Evolutionary conservation across 2,329 filamentous ascomycete species (phyloP), one percentile per base, ranked within the genome.

Genomic region (Diaporthe aspalathi): DNA sequence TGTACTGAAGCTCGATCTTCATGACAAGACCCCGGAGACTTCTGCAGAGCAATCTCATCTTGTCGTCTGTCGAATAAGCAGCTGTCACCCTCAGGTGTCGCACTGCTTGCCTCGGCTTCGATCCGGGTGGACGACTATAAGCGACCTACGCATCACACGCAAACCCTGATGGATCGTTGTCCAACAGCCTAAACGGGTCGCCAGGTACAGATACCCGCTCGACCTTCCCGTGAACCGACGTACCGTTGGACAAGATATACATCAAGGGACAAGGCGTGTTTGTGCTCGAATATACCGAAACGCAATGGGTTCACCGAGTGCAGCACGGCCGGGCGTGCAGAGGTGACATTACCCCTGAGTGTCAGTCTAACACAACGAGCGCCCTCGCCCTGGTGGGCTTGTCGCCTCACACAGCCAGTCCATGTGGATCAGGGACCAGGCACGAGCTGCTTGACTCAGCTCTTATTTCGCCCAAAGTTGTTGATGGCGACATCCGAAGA

Each of bases 341-440:
- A 56, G 4, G 38, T 29, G 38, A 20, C 38, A 56, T 45, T 43
- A 35, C 60, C 60, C 38, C 40, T 70, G 57, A 47, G 38, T 54
- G 27, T 47, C 43, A 54, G 40, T 9, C 11, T 47, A 24, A 40
- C 40, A 43, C 38, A 24, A 50, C 49, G 22, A 66, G 11, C 7
- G 35, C 35, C 2, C 35, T 5, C 35, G 50, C 50, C 22, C 29
- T 53, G 52, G 27, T 20, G 17, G n/a, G 38, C 12, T 54, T 35
- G 32, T 50, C 38, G 50, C 40, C 38, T 54, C 7, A 45, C 22
- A 66, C 57, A 35, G 29, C 29, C 16, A 35, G 29, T 20, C 16
- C 43, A 50, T 63, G 60, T 50, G 60, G n/a, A 65, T 65, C 43
- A 65, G 43, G 40, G 43, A 65, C 60, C 27, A 49, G 45, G 20